Conservation (phyloP, 495 filamentous ascomycete genomes). For the Lepraria neglecta region DNA sequence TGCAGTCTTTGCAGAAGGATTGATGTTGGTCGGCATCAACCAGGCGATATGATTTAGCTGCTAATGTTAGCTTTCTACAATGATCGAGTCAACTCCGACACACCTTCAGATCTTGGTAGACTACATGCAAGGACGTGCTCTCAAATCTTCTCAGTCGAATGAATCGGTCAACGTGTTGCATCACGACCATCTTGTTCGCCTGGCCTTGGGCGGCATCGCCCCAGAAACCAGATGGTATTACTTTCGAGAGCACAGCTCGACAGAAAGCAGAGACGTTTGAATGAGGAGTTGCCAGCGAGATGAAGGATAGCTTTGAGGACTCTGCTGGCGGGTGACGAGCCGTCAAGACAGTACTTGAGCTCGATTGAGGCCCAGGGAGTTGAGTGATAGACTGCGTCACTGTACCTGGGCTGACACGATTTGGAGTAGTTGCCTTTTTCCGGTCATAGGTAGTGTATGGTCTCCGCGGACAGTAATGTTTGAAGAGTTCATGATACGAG, state of each 20-base stretch:
- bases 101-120: slow-evolving; percentile 72
- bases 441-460: not conserved
- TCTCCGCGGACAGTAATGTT: slow-evolving; percentile 66
- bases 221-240: slow-evolving; percentile 76
- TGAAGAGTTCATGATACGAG: slow-evolving; percentile 66
- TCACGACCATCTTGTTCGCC: slow-evolving; percentile 54
- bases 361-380: not conserved
- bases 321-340: slow-evolving; percentile 21
- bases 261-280: slow-evolving; percentile 82
- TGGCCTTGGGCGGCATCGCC: slow-evolving; percentile 48
- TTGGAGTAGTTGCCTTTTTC: not conserved
- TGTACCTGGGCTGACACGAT: not conserved
- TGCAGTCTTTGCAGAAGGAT: slow-evolving; percentile 49
- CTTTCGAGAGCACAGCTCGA: slow-evolving; percentile 60
- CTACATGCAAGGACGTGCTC: slow-evolving; percentile 68
- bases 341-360: slow-evolving; percentile 6
- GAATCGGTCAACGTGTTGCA: slow-evolving; percentile 67
- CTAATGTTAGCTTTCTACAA: slow-evolving; percentile 1
- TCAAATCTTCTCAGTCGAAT: slow-evolving; percentile 75
- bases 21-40: slow-evolving; percentile 51
- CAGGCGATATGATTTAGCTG: slow-evolving; percentile 64
- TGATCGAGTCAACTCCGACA: slow-evolving; percentile 6
- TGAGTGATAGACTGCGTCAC: not conserved
- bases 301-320: slow-evolving; percentile 39
- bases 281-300: slow-evolving; percentile 63